phyloP scores from a whole-genome alignment of 1,284 basidiomycete genomes.

The Leccinum subatratum region DNA sequence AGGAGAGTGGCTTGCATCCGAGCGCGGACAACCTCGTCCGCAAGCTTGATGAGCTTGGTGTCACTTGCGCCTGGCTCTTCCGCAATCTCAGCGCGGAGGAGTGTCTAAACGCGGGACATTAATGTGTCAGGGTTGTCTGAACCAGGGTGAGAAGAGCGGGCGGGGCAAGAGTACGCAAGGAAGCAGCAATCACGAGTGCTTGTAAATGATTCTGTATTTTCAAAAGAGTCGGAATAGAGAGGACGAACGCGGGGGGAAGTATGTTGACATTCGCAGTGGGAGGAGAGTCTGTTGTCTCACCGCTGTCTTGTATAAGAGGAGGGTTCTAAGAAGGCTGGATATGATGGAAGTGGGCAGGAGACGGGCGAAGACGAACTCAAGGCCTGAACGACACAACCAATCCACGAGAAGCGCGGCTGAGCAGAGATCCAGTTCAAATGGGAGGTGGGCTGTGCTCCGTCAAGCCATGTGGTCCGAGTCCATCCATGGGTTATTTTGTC shows the following conservation, averaged over 20 bases:
- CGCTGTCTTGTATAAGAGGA: conserved; percentile 1
- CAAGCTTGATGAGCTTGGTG: conserved; percentile 61
- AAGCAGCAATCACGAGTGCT: conserved; percentile 61
- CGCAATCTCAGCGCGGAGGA: conserved; percentile 56
- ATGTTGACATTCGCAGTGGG: conserved; percentile 29
- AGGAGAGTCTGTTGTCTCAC: conserved; percentile 13
- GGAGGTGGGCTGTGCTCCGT: conserved; percentile 17
- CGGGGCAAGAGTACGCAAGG: conserved; percentile 50
- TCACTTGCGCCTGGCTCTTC: conserved; percentile 36
- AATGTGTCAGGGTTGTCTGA: conserved; percentile 33
- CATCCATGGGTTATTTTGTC: conserved; percentile 36
- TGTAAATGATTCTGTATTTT: conserved; percentile 66
- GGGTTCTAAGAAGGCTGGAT: conserved; percentile 12
- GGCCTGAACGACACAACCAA: conserved; percentile 44
- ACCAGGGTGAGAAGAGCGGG: conserved; percentile 1
- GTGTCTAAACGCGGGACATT: conserved; percentile 56
- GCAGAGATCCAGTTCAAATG: conserved; percentile 18
- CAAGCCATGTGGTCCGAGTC: conserved; percentile 43
- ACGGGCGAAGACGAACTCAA: conserved; percentile 44
- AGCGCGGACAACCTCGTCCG: conserved; percentile 63
- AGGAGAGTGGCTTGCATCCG: conserved; percentile 24
- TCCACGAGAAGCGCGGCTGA: conserved; percentile 37
- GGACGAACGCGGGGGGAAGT: conserved; percentile 61
- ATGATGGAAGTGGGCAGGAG: conserved; percentile 38
- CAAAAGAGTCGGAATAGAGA: conserved; percentile 49